Conservation (phyloP, 116 monocot species). For the Iris pallida region DNA sequence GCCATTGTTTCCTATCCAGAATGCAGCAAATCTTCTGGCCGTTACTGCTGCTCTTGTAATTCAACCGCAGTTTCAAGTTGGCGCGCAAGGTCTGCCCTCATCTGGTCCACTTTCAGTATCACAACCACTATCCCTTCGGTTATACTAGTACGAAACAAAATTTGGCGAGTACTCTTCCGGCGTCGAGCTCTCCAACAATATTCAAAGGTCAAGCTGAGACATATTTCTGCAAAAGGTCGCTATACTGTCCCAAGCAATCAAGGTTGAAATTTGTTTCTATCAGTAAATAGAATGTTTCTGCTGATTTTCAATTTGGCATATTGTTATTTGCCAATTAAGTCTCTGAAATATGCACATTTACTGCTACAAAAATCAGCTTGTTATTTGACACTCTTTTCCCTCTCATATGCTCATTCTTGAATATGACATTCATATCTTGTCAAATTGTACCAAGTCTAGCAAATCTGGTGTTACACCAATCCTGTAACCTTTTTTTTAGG, state of each 20-base stretch:
- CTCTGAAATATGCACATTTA: too few relatives aligned
- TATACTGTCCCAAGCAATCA: constrained; percentile 26
- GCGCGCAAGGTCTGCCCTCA: constrained; percentile 46
- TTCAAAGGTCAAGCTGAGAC: constrained; percentile 22
- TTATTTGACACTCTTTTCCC: too few relatives aligned
- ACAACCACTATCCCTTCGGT: constrained; percentile 82
- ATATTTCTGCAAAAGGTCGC: constrained; percentile 25
- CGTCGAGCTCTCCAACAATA: constrained; percentile 30
- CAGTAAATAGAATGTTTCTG: too few relatives aligned
- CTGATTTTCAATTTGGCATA: too few relatives aligned
- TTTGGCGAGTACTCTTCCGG: constrained; percentile 21
- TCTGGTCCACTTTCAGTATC: constrained; percentile 42
- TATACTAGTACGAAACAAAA: constrained; percentile 14
- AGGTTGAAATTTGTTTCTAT: constrained; percentile 19
- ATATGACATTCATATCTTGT: too few relatives aligned
- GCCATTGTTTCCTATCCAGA: constrained; percentile 84
- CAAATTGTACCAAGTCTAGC: too few relatives aligned
- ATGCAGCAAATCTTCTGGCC: constrained; percentile 27
- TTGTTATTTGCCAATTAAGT: too few relatives aligned
- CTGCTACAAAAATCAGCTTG: too few relatives aligned
- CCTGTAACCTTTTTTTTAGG: too few relatives aligned
- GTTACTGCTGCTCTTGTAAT: constrained; percentile 33
- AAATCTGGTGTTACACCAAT: too few relatives aligned
- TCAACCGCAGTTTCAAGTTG: constrained; percentile 40
- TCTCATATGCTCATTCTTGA: too few relatives aligned